These are phyloP conservation scores for Cocos nucifera DNA, from an alignment of 176 grass and related monocot genomes.

Conservation along the genomic window DNA sequence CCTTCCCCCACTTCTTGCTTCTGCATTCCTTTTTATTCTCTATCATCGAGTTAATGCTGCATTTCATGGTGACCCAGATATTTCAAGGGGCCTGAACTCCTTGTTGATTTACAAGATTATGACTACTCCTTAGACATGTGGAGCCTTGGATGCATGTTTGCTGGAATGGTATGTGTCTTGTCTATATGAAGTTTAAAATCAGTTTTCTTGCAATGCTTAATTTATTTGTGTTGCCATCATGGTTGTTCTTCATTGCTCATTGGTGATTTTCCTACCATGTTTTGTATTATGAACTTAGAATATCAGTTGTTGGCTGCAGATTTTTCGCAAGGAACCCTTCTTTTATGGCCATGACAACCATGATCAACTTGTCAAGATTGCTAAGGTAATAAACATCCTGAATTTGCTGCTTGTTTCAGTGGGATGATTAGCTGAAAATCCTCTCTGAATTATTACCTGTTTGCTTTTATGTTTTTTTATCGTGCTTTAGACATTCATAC, in stretches of 20 bases:
- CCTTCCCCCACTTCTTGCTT: background rate
- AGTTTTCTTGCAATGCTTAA: no score
- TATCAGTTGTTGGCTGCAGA: conserved; percentile 28
- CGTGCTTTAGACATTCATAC: no score
- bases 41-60: background rate
- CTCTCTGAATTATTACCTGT: no score
- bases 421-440: no score
- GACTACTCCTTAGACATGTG: conserved; percentile 90
- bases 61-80: conserved; percentile 39
- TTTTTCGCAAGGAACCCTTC: conserved; percentile 77
- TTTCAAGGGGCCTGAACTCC: conserved; percentile 78
- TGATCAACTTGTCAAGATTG: conserved; percentile 75
- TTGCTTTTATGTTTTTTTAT: no score
- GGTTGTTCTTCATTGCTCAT: no score
- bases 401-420: conserved; percentile 2
- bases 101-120: conserved; percentile 85
- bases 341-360: conserved; percentile 80
- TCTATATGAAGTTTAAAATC: background rate
- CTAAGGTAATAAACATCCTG: conserved; percentile 40
- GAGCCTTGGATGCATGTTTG: conserved; percentile 93
- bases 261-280: no score
- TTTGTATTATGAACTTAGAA: no score
- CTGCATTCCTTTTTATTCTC: background rate
- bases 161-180: conserved; percentile 48
- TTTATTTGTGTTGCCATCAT: background rate